Conservation (phyloP, 345 rosid genomes). For the Eucalyptus caleyi region DNA sequence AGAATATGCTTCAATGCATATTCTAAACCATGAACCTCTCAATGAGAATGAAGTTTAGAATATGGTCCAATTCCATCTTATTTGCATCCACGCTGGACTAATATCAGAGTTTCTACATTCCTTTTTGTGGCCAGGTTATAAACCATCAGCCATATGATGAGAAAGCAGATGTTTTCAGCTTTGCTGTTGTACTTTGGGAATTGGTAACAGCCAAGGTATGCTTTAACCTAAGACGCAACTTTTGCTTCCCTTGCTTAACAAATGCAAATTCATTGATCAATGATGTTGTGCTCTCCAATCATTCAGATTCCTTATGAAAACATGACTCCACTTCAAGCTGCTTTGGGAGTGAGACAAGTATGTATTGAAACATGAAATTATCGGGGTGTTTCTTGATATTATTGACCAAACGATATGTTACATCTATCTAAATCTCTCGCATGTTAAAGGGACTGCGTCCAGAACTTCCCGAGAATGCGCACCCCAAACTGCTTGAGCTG, state of each 20-base stretch:
- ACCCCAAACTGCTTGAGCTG: conserved; percentile 36
- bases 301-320: conserved; percentile 52
- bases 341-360: conserved; percentile 75
- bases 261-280: background rate
- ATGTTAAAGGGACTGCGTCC: conserved; percentile 55
- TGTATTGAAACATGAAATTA: background rate
- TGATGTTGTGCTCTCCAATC: background rate
- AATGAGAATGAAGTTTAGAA: background rate
- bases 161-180: conserved; percentile 70
- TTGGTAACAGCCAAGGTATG: conserved; percentile 64
- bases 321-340: conserved; percentile 74
- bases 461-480: conserved; percentile 35
- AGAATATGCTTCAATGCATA: background rate
- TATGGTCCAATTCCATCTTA: background rate
- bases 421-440: background rate
- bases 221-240: background rate
- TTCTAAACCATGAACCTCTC: background rate
- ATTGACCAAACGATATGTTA: background rate
- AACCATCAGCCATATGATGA: conserved; percentile 65
- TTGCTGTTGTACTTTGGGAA: conserved; percentile 76
- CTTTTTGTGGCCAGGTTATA: conserved; percentile 36
- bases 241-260: background rate
- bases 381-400: background rate
- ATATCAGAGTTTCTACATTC: background rate
- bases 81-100: background rate